phyloP scores from a whole-genome alignment of 441 rosid species.

The Viola pubescens region DNA sequence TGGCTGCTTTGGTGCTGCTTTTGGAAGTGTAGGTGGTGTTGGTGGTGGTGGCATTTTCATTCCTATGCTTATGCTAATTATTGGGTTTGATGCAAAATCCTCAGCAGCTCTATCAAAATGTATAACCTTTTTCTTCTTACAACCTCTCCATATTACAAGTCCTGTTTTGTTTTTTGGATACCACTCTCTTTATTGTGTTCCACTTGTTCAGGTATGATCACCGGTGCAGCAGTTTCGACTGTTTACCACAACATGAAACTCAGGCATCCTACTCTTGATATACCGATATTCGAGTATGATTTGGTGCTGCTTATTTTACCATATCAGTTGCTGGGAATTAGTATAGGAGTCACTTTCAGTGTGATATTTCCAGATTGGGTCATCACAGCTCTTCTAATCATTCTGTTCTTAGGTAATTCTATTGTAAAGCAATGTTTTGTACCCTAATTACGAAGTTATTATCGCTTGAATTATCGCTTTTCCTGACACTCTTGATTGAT shows the following conservation, averaged over 20 bases:
- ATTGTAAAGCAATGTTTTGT: background rate
- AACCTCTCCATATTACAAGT: background rate
- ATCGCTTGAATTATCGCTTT: background rate
- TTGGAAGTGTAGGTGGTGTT: slow-evolving; percentile 57
- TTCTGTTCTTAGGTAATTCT: slow-evolving; percentile 33
- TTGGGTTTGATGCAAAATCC: slow-evolving; percentile 51
- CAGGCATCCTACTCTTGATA: slow-evolving; percentile 46
- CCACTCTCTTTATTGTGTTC: background rate
- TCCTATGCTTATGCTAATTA: slow-evolving; percentile 44
- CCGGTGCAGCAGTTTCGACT: slow-evolving; percentile 41
- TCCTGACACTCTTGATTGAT: background rate
- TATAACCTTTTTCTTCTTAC: slow-evolving; percentile 2
- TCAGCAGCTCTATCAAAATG: slow-evolving; percentile 52
- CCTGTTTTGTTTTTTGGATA: background rate
- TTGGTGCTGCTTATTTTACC: slow-evolving; percentile 47
- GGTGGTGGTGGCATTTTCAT: slow-evolving; percentile 62
- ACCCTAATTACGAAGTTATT: background rate
- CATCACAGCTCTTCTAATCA: slow-evolving; percentile 38
- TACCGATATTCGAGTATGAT: slow-evolving; percentile 44
- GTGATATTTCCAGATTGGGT: slow-evolving; percentile 52
- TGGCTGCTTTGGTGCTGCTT: slow-evolving; percentile 50
- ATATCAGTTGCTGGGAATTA: slow-evolving; percentile 43
- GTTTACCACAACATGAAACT: slow-evolving; percentile 37
- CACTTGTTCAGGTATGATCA: slow-evolving; percentile 39
- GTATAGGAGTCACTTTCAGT: slow-evolving; percentile 44